Evolutionary conservation across 345 rosid genomes (phyloP).

Genomic region (Firmiana major): DNA sequence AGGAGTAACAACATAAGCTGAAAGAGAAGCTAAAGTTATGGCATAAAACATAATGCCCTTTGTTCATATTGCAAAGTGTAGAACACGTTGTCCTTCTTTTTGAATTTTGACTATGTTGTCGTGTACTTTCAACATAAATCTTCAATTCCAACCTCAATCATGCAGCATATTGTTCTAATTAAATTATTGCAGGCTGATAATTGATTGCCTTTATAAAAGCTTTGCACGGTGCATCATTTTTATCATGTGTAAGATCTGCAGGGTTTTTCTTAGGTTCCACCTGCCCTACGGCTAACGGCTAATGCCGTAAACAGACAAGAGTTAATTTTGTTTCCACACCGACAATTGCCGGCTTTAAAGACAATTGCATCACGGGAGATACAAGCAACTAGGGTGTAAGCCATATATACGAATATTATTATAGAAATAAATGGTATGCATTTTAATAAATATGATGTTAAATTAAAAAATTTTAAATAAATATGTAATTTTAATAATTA

Average conservation of each 20-base stretch:
- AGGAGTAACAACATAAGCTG: neutral
- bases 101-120: neutral
- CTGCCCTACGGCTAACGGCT: conserved; percentile 8
- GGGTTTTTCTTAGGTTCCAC: neutral
- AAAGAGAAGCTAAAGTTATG: neutral
- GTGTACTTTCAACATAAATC: neutral
- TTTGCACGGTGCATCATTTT: neutral
- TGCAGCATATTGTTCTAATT: neutral
- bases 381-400: neutral
- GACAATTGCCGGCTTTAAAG: neutral
- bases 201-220: neutral
- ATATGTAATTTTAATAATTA: too few relatives aligned
- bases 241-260: neutral
- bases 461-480: too few relatives aligned
- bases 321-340: neutral
- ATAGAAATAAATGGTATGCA: too few relatives aligned
- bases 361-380: neutral
- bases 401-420: too few relatives aligned
- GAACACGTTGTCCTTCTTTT: neutral
- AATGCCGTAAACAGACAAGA: neutral
- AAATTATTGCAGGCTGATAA: neutral
- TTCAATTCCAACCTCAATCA: neutral
- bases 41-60: neutral
- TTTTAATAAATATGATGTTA: too few relatives aligned
- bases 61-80: neutral